Conservation (phyloP, 257 asterid genomes). For the Leptodermis oblonga region DNA sequence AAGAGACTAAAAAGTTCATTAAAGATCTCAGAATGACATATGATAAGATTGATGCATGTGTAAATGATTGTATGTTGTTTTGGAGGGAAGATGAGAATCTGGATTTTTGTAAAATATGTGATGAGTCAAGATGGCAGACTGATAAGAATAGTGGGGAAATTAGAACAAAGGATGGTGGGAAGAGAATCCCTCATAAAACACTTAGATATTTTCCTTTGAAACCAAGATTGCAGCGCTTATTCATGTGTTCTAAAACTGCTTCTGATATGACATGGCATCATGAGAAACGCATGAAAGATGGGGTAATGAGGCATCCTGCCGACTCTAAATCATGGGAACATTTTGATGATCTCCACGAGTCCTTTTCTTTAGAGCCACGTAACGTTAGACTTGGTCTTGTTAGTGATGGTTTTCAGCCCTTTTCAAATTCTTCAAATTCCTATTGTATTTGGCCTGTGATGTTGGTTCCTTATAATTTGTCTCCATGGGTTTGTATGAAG, state of each 20-base stretch:
- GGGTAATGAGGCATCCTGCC: background rate
- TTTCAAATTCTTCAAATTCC: background rate
- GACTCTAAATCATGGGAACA: background rate
- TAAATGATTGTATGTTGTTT: slow-evolving; percentile 10
- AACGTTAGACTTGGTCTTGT: background rate
- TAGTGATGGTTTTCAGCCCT: too few relatives aligned
- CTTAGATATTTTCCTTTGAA: slow-evolving; percentile 4
- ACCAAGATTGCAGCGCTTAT: slow-evolving; percentile 8
- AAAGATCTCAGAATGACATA: background rate
- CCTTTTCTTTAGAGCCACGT: background rate
- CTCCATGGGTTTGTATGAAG: background rate
- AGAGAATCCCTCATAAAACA: background rate
- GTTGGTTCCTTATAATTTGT: background rate
- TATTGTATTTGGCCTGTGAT: background rate
- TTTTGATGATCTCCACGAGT: background rate
- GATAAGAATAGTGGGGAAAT: background rate
- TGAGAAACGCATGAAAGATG: background rate
- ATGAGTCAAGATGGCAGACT: background rate
- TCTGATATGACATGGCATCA: too few relatives aligned
- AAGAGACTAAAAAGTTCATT: too few relatives aligned
- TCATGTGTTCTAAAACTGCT: slow-evolving; percentile 7
- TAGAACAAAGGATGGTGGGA: background rate
- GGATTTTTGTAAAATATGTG: background rate
- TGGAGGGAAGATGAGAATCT: background rate
- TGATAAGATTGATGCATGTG: slow-evolving; percentile 8